phyloP scores from a whole-genome alignment of 805 yeast species.

The Candida pini region DNA sequence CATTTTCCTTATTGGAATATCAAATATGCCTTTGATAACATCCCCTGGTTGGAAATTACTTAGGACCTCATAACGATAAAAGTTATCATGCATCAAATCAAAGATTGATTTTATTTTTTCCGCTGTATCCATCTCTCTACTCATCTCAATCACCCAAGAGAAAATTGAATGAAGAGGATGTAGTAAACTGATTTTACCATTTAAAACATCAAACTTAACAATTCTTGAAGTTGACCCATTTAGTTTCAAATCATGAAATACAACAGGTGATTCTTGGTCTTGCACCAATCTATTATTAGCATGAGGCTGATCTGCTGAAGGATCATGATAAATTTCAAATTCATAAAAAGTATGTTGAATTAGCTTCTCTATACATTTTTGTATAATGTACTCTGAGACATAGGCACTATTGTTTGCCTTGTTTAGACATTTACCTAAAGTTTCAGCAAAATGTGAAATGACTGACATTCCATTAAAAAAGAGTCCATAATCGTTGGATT shows the following conservation, averaged over 20 bases:
- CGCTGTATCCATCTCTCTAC: constrained; percentile 19
- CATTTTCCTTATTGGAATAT: constrained; percentile 70
- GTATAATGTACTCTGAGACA: constrained; percentile 7
- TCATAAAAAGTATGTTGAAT: constrained; percentile 11
- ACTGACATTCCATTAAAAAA: constrained; percentile 66
- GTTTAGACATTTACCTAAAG: constrained; percentile 41
- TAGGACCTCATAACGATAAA: too few relatives aligned
- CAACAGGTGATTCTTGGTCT: constrained; percentile 22
- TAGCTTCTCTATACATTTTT: constrained; percentile 9
- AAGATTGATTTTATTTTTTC: too few relatives aligned
- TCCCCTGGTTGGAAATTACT: constrained; percentile 9
- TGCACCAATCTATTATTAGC: constrained; percentile 7
- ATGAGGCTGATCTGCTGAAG: background rate
- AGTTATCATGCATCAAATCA: constrained; percentile 9
- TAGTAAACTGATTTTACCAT: constrained; percentile 56
- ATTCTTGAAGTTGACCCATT: constrained; percentile 20
- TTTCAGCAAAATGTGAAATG: constrained; percentile 55
- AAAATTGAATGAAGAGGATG: constrained; percentile 77
- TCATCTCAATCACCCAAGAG: constrained; percentile 63
- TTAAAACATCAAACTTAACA: constrained; percentile 38
- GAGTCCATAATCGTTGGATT: constrained; percentile 73
- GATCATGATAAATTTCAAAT: constrained; percentile 4
- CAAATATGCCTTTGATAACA: constrained; percentile 40
- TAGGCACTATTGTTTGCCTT: constrained; percentile 10
- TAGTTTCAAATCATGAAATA: constrained; percentile 13